Evolutionary conservation across 768 basidiomycete species (phyloP).

Genomic region (Suillus brevipes): DNA sequence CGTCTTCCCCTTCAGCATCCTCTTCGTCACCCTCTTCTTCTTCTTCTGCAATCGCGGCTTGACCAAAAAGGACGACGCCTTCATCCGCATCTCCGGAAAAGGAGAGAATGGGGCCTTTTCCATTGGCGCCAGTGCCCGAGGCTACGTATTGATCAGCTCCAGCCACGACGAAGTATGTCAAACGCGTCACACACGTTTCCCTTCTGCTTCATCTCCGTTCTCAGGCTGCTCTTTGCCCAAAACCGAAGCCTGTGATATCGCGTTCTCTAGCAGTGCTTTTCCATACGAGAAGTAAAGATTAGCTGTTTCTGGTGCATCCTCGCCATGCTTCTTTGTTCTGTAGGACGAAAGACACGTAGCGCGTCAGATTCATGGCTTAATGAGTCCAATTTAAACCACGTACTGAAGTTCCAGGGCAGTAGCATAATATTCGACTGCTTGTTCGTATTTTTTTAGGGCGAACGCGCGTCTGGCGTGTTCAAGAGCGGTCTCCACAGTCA

Average conservation of each 20-base stretch:
- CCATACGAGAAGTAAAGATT: constrained; percentile 92
- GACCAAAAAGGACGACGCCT: constrained; percentile 64
- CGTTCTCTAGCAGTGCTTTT: constrained; percentile 90
- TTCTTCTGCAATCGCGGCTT: constrained; percentile 51
- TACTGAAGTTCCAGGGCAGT: constrained; percentile 82
- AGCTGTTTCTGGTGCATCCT: constrained; percentile 80
- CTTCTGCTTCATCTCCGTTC: constrained; percentile 44
- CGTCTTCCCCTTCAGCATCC: constrained; percentile 65
- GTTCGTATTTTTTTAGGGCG: constrained; percentile 82
- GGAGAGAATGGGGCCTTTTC: constrained; percentile 63
- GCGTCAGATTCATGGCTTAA: constrained; percentile 16
- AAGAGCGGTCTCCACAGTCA: constrained; percentile 55
- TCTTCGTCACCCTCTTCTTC: constrained; percentile 52
- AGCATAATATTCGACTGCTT: constrained; percentile 82
- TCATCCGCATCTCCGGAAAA: constrained; percentile 84
- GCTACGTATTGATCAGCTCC: constrained; percentile 17
- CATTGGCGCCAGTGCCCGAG: constrained; percentile 36
- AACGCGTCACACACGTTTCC: constrained; percentile 32
- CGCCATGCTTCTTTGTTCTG: constrained; percentile 74
- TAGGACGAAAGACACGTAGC: background rate
- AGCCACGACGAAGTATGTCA: constrained; percentile 1
- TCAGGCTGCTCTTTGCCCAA: constrained; percentile 83
- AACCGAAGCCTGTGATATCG: constrained; percentile 83
- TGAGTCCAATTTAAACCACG: constrained; percentile 39
- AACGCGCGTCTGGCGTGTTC: constrained; percentile 88